These are phyloP conservation scores for Suillus americanus DNA, from an alignment of 768 basidiomycete species.

Conservation along the genomic window DNA sequence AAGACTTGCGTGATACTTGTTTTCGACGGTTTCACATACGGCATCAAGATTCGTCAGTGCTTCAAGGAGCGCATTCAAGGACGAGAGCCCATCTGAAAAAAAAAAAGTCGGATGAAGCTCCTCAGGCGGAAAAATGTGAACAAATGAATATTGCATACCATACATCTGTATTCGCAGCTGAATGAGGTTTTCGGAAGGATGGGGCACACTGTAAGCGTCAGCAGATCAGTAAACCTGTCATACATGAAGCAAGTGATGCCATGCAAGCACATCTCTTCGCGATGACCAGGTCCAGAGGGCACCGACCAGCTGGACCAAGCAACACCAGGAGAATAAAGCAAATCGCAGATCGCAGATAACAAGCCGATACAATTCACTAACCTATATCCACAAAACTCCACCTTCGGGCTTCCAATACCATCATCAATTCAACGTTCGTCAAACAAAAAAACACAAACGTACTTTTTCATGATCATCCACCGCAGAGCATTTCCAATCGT, in stretches of 20 bases:
- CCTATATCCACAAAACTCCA: constrained; percentile 99
- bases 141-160: constrained; percentile 52
- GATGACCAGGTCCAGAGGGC: neutral
- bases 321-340: neutral
- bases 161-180: constrained; percentile 99
- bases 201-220: constrained; percentile 48
- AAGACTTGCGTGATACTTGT: constrained; percentile 63
- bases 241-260: constrained; percentile 1
- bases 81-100: constrained; percentile 76
- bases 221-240: neutral
- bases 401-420: constrained; percentile 71
- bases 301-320: constrained; percentile 12
- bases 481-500: constrained; percentile 84
- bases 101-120: neutral
- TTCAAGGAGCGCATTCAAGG: constrained; percentile 72
- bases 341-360: neutral
- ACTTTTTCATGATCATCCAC: constrained; percentile 99
- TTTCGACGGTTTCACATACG: constrained; percentile 70
- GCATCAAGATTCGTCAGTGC: constrained; percentile 79
- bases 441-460: constrained; percentile 24
- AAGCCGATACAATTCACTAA: constrained; percentile 30
- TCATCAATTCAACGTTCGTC: neutral
- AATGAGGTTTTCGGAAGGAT: constrained; percentile 96
- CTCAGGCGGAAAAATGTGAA: neutral
- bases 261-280: neutral